Evolutionary conservation across 1,139 yeast species (phyloP).

Genomic region (Arxiozyma slooffiae): DNA sequence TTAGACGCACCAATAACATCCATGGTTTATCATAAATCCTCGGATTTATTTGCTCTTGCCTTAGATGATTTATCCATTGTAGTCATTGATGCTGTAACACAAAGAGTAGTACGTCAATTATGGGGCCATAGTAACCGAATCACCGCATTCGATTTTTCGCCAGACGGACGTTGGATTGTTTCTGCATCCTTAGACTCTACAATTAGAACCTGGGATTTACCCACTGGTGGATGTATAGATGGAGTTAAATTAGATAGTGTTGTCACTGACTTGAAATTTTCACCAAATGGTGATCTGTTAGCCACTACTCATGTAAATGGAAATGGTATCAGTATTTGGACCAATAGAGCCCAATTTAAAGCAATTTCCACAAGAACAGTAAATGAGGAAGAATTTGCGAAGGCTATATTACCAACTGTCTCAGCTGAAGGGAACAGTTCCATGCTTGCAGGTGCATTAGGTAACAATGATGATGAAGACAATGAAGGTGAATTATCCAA

Average conservation of each 20-base stretch:
- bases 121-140: conserved; percentile 88
- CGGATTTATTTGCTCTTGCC: conserved; percentile 78
- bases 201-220: conserved; percentile 93
- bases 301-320: conserved; percentile 92
- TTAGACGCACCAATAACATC: conserved; percentile 71
- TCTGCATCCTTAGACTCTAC: conserved; percentile 80
- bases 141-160: conserved; percentile 82
- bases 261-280: conserved; percentile 69
- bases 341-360: conserved; percentile 76
- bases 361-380: conserved; percentile 63
- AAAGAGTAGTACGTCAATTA: conserved; percentile 72
- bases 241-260: conserved; percentile 72
- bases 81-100: conserved; percentile 73
- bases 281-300: conserved; percentile 82
- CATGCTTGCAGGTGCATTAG: conserved; percentile 72
- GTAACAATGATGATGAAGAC: conserved; percentile 25
- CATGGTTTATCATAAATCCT: conserved; percentile 66
- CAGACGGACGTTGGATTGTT: conserved; percentile 93
- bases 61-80: conserved; percentile 81
- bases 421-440: conserved; percentile 75
- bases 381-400: conserved; percentile 61
- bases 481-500: conserved; percentile 27
- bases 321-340: conserved; percentile 88
- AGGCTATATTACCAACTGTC: conserved; percentile 59
- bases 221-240: conserved; percentile 94